Conservation (phyloP, 164 flowering plant species). For the grape (Vitis vinifera) region DNA sequence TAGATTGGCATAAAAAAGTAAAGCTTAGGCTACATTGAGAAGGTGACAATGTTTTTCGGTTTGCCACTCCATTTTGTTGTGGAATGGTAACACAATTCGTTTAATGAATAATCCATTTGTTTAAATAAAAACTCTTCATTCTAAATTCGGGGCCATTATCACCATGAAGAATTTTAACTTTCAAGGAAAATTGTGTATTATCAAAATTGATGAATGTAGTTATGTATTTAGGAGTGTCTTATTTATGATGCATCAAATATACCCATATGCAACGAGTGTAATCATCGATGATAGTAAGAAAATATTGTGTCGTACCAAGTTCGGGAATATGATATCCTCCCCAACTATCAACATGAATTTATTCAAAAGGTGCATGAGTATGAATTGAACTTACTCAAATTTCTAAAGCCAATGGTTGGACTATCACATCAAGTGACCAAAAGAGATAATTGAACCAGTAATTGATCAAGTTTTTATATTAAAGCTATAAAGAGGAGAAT, state of each 20-base stretch:
- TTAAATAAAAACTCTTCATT: neutral
- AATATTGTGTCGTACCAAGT: conserved; percentile 1
- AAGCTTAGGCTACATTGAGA: conserved; percentile 15
- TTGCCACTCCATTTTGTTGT: conserved; percentile 13
- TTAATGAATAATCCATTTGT: conserved; percentile 21
- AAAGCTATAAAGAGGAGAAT: too few species aligned
- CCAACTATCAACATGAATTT: conserved; percentile 11
- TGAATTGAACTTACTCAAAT: neutral
- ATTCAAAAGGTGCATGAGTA: conserved; percentile 14
- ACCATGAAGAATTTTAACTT: conserved; percentile 8
- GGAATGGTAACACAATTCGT: conserved; percentile 16
- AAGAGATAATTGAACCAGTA: too few species aligned
- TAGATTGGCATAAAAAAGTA: conserved; percentile 22
- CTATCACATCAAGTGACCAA: too few species aligned
- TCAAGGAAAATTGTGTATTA: conserved; percentile 5
- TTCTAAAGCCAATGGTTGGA: too few species aligned
- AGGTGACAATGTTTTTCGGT: conserved; percentile 21
- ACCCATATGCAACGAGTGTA: conserved; percentile 16
- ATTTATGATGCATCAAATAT: conserved; percentile 14
- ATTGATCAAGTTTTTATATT: too few species aligned
- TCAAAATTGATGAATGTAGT: conserved; percentile 7
- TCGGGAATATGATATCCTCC: neutral
- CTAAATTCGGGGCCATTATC: conserved; percentile 23
- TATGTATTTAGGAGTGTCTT: conserved; percentile 3
- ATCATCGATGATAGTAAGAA: conserved; percentile 24